phyloP scores from a whole-genome alignment of 1,139 yeast species.

The Suhomyces wounanorum region DNA sequence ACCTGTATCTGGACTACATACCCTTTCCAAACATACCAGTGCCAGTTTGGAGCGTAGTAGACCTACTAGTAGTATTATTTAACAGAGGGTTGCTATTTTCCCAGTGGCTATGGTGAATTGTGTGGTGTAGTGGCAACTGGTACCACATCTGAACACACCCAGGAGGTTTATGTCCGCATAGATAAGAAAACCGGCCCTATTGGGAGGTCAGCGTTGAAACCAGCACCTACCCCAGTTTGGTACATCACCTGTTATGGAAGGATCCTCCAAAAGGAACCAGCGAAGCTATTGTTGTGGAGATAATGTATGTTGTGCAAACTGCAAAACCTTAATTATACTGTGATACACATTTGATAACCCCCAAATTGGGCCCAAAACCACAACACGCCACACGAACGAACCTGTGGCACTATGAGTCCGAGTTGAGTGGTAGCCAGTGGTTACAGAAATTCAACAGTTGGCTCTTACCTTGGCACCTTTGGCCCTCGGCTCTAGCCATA shows the following conservation, averaged over 20 bases:
- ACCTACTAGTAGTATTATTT: background rate
- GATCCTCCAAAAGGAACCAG: background rate
- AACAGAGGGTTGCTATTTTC: background rate
- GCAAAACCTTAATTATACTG: background rate
- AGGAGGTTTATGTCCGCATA: background rate
- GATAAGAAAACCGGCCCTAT: background rate
- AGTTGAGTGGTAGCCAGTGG: background rate
- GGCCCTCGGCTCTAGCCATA: background rate
- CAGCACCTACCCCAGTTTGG: background rate
- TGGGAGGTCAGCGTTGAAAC: background rate
- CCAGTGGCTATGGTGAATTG: background rate
- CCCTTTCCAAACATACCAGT: background rate
- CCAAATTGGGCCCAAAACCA: background rate
- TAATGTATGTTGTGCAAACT: background rate
- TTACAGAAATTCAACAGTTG: background rate
- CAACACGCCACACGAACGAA: background rate
- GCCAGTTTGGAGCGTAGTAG: background rate
- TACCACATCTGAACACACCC: background rate
- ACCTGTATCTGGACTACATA: no score
- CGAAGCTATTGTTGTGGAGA: background rate
- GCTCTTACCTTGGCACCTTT: background rate
- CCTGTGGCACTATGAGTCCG: background rate
- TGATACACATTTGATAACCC: background rate
- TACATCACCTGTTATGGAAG: background rate
- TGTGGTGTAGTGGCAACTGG: background rate